These are phyloP conservation scores for Castanea mollissima DNA, from an alignment of 306 rosid genomes.

Conservation along the genomic window DNA sequence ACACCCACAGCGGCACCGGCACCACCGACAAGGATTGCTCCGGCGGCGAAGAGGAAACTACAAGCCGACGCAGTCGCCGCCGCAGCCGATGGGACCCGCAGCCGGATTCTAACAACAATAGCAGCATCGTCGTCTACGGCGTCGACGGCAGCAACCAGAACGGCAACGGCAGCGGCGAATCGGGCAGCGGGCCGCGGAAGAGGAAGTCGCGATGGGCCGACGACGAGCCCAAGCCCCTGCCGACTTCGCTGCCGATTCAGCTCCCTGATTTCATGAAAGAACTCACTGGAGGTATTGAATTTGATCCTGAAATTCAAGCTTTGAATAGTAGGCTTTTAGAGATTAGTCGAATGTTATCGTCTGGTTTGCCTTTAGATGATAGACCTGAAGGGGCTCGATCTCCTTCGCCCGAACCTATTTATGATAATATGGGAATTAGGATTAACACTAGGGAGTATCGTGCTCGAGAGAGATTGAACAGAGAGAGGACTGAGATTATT, in stretches of 20 bases:
- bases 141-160: conserved; percentile 39
- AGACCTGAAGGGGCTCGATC: conserved; percentile 97
- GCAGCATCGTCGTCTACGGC: conserved; percentile 28
- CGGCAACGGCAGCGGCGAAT: conserved; percentile 40
- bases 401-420: conserved; percentile 94
- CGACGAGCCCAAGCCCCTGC: conserved; percentile 73
- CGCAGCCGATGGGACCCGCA: conserved; percentile 99
- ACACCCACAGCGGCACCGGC: conserved; percentile 60
- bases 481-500: conserved; percentile 91
- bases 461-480: conserved; percentile 85
- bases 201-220: conserved; percentile 97
- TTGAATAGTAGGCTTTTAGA: conserved; percentile 87
- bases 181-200: conserved; percentile 63
- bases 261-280: conserved; percentile 81
- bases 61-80: conserved; percentile 75
- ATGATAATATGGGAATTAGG: conserved; percentile 91
- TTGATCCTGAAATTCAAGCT: conserved; percentile 95
- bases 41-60: conserved; percentile 94
- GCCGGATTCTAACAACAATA: conserved; percentile 71
- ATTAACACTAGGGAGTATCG: conserved; percentile 92
- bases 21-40: conserved; percentile 72
- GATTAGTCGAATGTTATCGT: conserved; percentile 89
- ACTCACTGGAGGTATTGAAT: conserved; percentile 73
- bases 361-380: conserved; percentile 90
- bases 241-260: conserved; percentile 48